Conservation (phyloP, 257 asterid genomes). For the Capsicum rhomboideum region DNA sequence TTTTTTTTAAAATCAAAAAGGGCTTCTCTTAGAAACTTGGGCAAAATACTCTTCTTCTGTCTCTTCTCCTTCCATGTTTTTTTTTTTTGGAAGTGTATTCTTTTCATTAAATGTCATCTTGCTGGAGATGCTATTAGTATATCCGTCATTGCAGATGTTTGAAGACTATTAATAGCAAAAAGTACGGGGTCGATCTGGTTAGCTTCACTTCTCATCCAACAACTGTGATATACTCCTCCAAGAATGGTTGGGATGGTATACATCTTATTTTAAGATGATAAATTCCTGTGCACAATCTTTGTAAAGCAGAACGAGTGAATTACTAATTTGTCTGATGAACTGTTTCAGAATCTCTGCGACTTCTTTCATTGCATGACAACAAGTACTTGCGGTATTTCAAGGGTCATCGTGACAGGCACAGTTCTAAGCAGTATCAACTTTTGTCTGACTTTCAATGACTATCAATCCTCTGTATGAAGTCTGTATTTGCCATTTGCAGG, state of each 20-base stretch:
- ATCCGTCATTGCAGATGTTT: slow-evolving; percentile 44
- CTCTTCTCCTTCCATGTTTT: neutral
- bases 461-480: neutral
- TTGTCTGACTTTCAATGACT: neutral
- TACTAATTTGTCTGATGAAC: slow-evolving; percentile 7
- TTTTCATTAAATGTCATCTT: neutral
- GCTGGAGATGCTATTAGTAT: neutral
- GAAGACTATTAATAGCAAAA: slow-evolving; percentile 95
- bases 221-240: slow-evolving; percentile 92
- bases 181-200: slow-evolving; percentile 94
- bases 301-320: neutral
- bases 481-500: slow-evolving; percentile 30
- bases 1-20: neutral
- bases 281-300: neutral
- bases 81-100: neutral
- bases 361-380: slow-evolving; percentile 92
- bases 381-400: slow-evolving; percentile 96
- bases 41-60: neutral
- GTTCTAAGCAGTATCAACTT: neutral
- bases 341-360: slow-evolving; percentile 88
- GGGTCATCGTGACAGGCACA: slow-evolving; percentile 98
- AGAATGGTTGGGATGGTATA: slow-evolving; percentile 99
- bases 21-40: neutral
- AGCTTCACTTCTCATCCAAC: slow-evolving; percentile 95
- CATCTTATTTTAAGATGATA: neutral